Base-by-base conservation (phyloP, 2,329 filamentous ascomycete species). In the Botrytis elliptica region DNA sequence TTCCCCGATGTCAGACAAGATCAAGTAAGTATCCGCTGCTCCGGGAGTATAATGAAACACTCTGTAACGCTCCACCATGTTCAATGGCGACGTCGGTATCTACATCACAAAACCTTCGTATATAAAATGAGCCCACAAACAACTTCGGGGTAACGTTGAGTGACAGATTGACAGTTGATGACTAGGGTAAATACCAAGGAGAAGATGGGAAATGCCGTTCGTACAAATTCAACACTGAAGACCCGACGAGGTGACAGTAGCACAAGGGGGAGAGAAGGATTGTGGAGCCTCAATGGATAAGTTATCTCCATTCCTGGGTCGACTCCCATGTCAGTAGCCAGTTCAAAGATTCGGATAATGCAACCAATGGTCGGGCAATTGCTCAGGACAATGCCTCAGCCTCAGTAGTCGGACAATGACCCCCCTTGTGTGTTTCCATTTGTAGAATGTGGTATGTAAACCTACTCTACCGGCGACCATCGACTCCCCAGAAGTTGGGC, bases 1-100 rank as follows among this genome's bases (percentile, higher is more conserved):
- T 52, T 72, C 70, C 65, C 70, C 64, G 65, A 66, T 49, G 73
- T 70, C 40, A 29, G n/a, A 74, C 73, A 70, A 65, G 73, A 74
- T 74, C 14, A 69, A 42, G 73, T 74, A 74, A 33, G 64, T 70
- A 65, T 66, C 73, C 71, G 72, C 46, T 42, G 59, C 70, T 59
- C 71, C 71, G 63, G 70, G 70, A 62, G 52, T 57, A 63, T 71
- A 66, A 71, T 73, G 71, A 74, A 70, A 74, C 70, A 73, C 36
- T 70, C 33, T 70, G 71, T 68, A 60, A 72, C 64, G 57, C 42
- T 60, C 70, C 52, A 42, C 65, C 38, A 44, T 49, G 62, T 52
- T 38, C 49, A 42, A 67, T 38, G 38, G 59, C 52, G 57, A 73
- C 29, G 60, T 71, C 25, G 33, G 40, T 29, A 57, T 57, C 36